Conservation (phyloP, 2,329 filamentous ascomycete genomes). For the Leptographium flavum region DNA sequence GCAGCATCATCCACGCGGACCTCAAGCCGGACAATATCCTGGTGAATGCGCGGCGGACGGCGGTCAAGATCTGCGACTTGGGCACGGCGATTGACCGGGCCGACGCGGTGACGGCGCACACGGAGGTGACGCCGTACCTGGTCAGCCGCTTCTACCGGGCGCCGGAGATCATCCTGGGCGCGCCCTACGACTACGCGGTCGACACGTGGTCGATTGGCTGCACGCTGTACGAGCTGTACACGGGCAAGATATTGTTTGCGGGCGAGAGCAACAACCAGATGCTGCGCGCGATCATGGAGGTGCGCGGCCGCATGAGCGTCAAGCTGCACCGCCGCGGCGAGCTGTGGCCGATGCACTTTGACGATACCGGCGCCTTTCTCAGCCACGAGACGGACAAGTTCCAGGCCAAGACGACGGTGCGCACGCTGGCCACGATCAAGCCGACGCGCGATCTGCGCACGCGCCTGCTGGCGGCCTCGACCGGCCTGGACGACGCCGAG, state of each 20-base stretch:
- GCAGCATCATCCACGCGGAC: constrained; percentile 89
- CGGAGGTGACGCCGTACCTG: constrained; percentile 84
- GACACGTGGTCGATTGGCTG: constrained; percentile 98
- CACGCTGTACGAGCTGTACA: constrained; percentile 93
- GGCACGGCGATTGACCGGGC: constrained; percentile 88
- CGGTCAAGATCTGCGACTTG: constrained; percentile 90
- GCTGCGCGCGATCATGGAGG: constrained; percentile 92
- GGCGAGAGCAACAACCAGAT: constrained; percentile 97
- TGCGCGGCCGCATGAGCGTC: constrained; percentile 77
- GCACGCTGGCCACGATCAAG: constrained; percentile 55
- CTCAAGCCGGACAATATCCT: constrained; percentile 96
- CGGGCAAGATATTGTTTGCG: constrained; percentile 91
- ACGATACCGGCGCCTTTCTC: constrained; percentile 69
- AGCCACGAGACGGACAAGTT: constrained; percentile 79
- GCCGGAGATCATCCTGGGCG: constrained; percentile 93
- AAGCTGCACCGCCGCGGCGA: constrained; percentile 79
- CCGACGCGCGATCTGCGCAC: constrained; percentile 71
- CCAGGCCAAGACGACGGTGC: constrained; percentile 63
- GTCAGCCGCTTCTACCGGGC: constrained; percentile 96
- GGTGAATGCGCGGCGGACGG: constrained; percentile 68
- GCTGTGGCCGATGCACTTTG: constrained; percentile 65
- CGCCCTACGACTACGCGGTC: constrained; percentile 85
- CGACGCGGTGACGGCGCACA: constrained; percentile 56
- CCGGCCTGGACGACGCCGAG: constrained; percentile 60
- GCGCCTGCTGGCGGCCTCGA: constrained; percentile 59